Evolutionary conservation across 1,284 basidiomycete genomes (phyloP).

Genomic region (Lentinula novae-zelandiae): DNA sequence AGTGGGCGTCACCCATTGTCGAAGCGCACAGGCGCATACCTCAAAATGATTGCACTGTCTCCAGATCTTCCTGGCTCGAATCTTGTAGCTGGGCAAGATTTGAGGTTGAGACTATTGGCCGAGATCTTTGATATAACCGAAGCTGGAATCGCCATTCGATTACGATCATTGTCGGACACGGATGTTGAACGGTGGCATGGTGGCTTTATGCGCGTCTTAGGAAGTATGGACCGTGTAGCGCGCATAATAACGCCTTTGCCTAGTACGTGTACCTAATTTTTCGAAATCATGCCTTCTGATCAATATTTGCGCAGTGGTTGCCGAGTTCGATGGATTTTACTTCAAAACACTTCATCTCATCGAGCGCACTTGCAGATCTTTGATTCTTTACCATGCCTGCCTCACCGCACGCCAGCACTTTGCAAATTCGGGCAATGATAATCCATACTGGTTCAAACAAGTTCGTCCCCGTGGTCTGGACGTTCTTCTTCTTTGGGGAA

Average conservation of each 20-base stretch:
- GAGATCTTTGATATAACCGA: slow-evolving; percentile 13
- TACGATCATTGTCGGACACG: slow-evolving; percentile 1
- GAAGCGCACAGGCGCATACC: slow-evolving; percentile 8
- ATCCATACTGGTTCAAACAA: slow-evolving; percentile 11
- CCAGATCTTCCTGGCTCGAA: slow-evolving; percentile 8
- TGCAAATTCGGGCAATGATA: neutral
- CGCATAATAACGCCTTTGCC: slow-evolving; percentile 13
- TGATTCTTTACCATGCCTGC: slow-evolving; percentile 13
- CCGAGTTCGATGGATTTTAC: slow-evolving; percentile 13
- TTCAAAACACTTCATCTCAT: slow-evolving; percentile 11
- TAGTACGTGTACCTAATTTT: slow-evolving; percentile 2
- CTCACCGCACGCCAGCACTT: slow-evolving; percentile 7
- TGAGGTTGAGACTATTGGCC: slow-evolving; percentile 10
- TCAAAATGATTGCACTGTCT: slow-evolving; percentile 7
- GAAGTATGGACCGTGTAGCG: slow-evolving; percentile 6
- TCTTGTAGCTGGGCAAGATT: slow-evolving; percentile 9
- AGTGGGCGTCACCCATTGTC: slow-evolving; percentile 15
- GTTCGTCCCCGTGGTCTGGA: slow-evolving; percentile 10
- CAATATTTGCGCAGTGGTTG: slow-evolving; percentile 7
- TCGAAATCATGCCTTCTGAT: neutral
- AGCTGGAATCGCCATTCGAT: slow-evolving; percentile 7
- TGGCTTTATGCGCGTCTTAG: slow-evolving; percentile 1
- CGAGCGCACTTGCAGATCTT: slow-evolving; percentile 11
- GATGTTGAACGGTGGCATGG: slow-evolving; percentile 13
- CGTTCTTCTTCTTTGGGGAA: slow-evolving; percentile 11